Conservation (phyloP, 2,329 filamentous ascomycete species). For the Juglanconis juglandina region DNA sequence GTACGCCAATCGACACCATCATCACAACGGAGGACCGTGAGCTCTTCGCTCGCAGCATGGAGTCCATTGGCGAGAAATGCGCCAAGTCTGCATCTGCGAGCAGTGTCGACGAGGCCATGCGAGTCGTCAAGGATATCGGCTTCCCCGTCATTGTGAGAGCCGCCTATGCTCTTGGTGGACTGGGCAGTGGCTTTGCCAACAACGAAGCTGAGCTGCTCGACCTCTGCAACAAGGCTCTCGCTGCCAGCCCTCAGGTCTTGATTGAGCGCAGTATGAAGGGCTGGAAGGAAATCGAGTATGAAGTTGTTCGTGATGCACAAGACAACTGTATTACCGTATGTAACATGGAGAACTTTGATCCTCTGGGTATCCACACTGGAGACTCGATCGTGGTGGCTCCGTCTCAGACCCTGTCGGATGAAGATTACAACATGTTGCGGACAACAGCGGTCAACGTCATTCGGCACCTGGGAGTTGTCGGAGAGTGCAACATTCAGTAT, state of each 20-base stretch:
- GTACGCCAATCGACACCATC: constrained; percentile 95
- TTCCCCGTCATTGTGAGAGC: constrained; percentile 97
- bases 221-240: constrained; percentile 91
- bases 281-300: constrained; percentile 99
- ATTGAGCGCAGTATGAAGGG: constrained; percentile 99
- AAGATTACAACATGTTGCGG: constrained; percentile 99
- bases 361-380: constrained; percentile 94
- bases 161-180: constrained; percentile 89
- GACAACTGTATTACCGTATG: constrained; percentile 99
- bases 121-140: constrained; percentile 84
- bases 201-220: constrained; percentile 78
- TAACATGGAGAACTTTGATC: constrained; percentile 99
- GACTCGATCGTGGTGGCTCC: constrained; percentile 98
- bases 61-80: constrained; percentile 95
- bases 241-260: constrained; percentile 89
- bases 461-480: constrained; percentile 91
- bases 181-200: constrained; percentile 93
- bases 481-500: constrained; percentile 98
- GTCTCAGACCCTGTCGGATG: constrained; percentile 93
- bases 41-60: constrained; percentile 96
- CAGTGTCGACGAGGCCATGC: constrained; percentile 81
- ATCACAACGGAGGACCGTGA: constrained; percentile 98
- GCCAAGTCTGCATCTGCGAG: constrained; percentile 94
- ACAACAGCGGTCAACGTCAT: constrained; percentile 98
- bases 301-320: constrained; percentile 92